Conservation (phyloP, 163 green algal species). For the Chlorella variabilis region DNA sequence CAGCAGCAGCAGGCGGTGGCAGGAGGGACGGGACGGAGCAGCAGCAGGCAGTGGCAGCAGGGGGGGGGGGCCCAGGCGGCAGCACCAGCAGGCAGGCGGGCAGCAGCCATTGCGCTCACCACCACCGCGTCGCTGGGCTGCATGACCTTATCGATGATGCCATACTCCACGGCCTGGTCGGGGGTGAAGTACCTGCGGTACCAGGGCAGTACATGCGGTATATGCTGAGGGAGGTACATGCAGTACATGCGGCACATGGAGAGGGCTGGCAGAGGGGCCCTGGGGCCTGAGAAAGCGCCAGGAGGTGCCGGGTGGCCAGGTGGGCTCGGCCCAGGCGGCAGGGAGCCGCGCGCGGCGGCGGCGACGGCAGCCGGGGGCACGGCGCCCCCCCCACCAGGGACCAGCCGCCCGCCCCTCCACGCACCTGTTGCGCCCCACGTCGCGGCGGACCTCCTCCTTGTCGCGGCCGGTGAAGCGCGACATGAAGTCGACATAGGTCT, state of each 20-base stretch:
- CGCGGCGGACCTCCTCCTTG: conserved; percentile 62
- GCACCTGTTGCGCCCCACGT: conserved; percentile 61
- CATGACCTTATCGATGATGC: conserved; percentile 81
- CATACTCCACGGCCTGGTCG: conserved; percentile 81
- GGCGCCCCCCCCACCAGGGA: too few species aligned
- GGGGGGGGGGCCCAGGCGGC: too few species aligned
- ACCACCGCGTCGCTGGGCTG: conserved; percentile 53
- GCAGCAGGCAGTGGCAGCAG: background rate
- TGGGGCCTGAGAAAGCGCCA: too few species aligned
- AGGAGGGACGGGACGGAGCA: background rate
- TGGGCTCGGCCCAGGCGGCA: too few species aligned
- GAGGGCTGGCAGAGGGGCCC: too few species aligned
- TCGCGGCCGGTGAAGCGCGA: conserved; percentile 70
- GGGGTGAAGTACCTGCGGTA: conserved; percentile 84
- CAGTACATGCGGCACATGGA: too few species aligned
- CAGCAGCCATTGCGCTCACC: conserved; percentile 5
- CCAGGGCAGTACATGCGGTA: too few species aligned
- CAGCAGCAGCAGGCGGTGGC: background rate
- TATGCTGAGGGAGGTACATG: too few species aligned
- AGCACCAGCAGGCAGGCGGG: background rate
- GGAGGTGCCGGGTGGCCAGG: too few species aligned
- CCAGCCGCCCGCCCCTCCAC: too few species aligned
- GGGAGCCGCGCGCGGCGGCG: too few species aligned
- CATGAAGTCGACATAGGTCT: conserved; percentile 80
- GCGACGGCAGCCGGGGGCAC: too few species aligned